Evolutionary conservation across 305 asterid species (phyloP).

Genomic region (Plantago rigida): DNA sequence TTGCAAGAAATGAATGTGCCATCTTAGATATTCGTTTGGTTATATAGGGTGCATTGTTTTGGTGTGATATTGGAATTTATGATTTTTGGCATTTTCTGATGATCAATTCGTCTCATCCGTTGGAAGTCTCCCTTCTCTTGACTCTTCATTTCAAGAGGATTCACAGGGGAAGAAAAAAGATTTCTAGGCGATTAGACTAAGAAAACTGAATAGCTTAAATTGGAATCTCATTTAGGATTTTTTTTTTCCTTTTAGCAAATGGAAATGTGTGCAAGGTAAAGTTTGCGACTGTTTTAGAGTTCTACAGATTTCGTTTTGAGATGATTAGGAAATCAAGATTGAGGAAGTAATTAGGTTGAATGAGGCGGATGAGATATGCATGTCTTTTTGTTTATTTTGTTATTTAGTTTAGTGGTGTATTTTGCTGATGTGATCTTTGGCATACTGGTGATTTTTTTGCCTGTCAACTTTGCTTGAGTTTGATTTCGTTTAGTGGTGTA

Average conservation of each 20-base stretch:
- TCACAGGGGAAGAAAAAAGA: too few relatives aligned
- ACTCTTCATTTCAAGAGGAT: too few relatives aligned
- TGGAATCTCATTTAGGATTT: not conserved
- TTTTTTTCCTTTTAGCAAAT: not conserved
- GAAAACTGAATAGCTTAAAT: too few relatives aligned
- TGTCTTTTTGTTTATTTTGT: not conserved
- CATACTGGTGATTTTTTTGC: not conserved
- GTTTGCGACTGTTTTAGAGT: not conserved
- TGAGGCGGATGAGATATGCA: not conserved
- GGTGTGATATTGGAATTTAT: too few relatives aligned
- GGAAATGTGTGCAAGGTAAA: not conserved
- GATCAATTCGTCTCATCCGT: too few relatives aligned
- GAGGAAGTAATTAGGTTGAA: not conserved
- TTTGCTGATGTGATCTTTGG: not conserved
- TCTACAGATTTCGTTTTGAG: not conserved
- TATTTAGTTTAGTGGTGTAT: not conserved
- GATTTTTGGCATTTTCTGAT: too few relatives aligned
- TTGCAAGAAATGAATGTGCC: not conserved
- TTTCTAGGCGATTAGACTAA: too few relatives aligned
- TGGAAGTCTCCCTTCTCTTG: too few relatives aligned
- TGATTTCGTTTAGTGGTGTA: too few relatives aligned
- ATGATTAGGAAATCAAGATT: not conserved
- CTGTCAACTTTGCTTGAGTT: not conserved
- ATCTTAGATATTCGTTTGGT: not conserved
- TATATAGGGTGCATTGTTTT: too few relatives aligned